Conservation (phyloP, 1,284 basidiomycete genomes). For the Leucoagaricus sp. region DNA sequence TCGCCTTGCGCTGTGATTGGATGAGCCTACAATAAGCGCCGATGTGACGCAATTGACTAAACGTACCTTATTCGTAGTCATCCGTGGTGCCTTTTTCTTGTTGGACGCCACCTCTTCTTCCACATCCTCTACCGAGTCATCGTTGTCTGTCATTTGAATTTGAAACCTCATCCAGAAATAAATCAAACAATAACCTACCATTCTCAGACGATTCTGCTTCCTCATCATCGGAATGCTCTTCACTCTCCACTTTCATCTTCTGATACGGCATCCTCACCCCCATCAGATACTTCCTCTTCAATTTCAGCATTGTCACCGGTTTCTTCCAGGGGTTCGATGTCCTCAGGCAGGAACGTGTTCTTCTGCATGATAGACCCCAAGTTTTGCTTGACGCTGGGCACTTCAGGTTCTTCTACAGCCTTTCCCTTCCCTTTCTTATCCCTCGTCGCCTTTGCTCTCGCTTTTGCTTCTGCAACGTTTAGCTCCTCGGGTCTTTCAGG, state of each 20-base stretch:
- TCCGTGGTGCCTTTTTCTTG: slow-evolving; percentile 27
- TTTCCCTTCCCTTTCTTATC: slow-evolving; percentile 41
- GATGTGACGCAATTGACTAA: slow-evolving; percentile 17
- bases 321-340: slow-evolving; percentile 62
- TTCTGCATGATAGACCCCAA: slow-evolving; percentile 81
- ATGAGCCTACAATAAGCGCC: neutral
- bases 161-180: neutral
- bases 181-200: slow-evolving; percentile 5
- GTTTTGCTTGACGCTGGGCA: slow-evolving; percentile 71
- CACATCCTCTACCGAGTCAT: slow-evolving; percentile 1
- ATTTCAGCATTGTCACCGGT: slow-evolving; percentile 38
- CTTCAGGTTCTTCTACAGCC: slow-evolving; percentile 33
- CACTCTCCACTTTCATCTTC: slow-evolving; percentile 19
- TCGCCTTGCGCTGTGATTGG: slow-evolving; percentile 70
- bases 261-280: slow-evolving; percentile 31
- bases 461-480: slow-evolving; percentile 63
- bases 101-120: slow-evolving; percentile 6
- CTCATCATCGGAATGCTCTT: slow-evolving; percentile 20
- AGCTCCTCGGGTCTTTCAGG: slow-evolving; percentile 73
- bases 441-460: slow-evolving; percentile 34
- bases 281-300: slow-evolving; percentile 23
- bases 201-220: slow-evolving; percentile 15
- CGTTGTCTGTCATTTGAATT: slow-evolving; percentile 3
- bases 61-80: slow-evolving; percentile 35
- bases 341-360: slow-evolving; percentile 79